Conservation (phyloP, 768 basidiomycete species). For the Naganishia friedmannii region DNA sequence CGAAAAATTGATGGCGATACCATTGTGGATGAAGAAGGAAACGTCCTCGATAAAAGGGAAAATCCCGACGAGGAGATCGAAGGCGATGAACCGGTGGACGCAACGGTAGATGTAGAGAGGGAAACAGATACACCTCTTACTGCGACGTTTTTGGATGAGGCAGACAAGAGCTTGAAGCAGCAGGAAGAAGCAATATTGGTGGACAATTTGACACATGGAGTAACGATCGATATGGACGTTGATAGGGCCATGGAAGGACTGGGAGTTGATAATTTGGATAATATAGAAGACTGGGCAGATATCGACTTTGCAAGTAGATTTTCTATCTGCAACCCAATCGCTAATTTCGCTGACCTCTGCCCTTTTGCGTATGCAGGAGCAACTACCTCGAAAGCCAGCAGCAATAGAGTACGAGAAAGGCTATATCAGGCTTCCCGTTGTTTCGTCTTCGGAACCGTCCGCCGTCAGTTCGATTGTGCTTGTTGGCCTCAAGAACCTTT, state of each 20-base stretch:
- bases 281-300: constrained; percentile 48
- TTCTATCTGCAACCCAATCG: not conserved
- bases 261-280: constrained; percentile 32
- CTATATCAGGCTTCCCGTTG: constrained; percentile 76
- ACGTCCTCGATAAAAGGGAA: constrained; percentile 15
- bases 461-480: constrained; percentile 74
- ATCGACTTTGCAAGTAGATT: constrained; percentile 45
- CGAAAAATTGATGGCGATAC: constrained; percentile 26
- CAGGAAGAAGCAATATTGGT: constrained; percentile 34
- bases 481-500: constrained; percentile 92
- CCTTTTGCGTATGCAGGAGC: constrained; percentile 53
- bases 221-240: constrained; percentile 55
- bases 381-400: constrained; percentile 67
- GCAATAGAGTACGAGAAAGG: constrained; percentile 74
- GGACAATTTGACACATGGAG: constrained; percentile 44
- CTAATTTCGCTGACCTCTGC: not conserved
- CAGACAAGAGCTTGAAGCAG: constrained; percentile 16
- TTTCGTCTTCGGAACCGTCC: constrained; percentile 74
- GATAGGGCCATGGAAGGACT: constrained; percentile 68
- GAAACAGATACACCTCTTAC: constrained; percentile 1
- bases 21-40: constrained; percentile 31
- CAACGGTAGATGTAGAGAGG: constrained; percentile 2
- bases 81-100: constrained; percentile 12
- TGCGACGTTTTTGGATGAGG: not conserved
- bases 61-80: constrained; percentile 12